Percentiles rank a stretch among this genome's conserved stretches.
phyloP scores from a whole-genome alignment of 2,329 filamentous ascomycete species.

The Elsinoe fawcettii region DNA sequence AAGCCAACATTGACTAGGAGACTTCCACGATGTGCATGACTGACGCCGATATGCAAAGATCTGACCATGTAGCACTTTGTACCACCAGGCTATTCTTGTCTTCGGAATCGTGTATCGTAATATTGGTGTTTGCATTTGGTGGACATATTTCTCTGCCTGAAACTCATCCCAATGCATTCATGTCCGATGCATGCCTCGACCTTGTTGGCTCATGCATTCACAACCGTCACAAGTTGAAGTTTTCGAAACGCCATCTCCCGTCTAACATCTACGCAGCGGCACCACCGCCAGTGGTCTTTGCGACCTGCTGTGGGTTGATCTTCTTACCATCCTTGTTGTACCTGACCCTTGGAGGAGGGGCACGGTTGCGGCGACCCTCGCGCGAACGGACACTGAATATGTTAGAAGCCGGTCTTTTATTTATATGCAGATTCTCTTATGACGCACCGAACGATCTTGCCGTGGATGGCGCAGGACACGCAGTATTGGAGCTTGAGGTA shows the following conservation, averaged over 20 bases:
- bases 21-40: conserved; percentile 13
- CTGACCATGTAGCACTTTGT: neutral
- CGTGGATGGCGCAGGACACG: conserved; percentile 99
- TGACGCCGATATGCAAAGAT: conserved; percentile 2
- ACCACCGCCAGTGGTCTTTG: conserved; percentile 50
- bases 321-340: conserved; percentile 99
- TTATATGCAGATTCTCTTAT: neutral
- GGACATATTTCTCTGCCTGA: conserved; percentile 11
- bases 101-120: conserved; percentile 7
- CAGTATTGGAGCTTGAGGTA: conserved; percentile 99
- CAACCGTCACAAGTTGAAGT: neutral
- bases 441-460: conserved; percentile 99
- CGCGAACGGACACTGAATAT: conserved; percentile 80
- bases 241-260: conserved; percentile 6
- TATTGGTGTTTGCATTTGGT: conserved; percentile 13
- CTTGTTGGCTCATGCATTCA: neutral
- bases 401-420: conserved; percentile 18
- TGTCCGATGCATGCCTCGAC: conserved; percentile 2
- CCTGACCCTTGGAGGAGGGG: conserved; percentile 90
- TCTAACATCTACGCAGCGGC: conserved; percentile 21
- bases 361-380: conserved; percentile 96
- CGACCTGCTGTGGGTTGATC: conserved; percentile 77
- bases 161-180: conserved; percentile 5
- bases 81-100: neutral
- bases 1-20: conserved; percentile 16